Conservation (phyloP, 306 rosid genomes). For the Hippophae tibetana region DNA sequence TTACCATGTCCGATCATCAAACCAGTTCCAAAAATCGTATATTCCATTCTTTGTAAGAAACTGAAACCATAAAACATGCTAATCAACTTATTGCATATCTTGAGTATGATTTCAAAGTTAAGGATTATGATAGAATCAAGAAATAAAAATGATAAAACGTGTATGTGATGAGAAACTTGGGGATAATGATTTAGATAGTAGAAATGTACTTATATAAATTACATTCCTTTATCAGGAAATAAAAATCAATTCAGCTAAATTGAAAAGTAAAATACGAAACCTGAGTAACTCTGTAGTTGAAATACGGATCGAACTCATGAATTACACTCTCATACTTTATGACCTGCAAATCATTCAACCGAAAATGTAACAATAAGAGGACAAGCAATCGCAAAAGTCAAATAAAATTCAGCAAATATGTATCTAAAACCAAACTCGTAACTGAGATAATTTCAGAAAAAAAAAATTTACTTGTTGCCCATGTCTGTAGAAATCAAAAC, state of each 20-base stretch:
- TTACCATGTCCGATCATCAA: conserved; percentile 97
- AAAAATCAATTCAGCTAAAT: no score
- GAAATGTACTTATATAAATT: no score
- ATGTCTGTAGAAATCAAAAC: no score
- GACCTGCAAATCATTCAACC: conserved; percentile 51
- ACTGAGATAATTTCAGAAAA: no score
- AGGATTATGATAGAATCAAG: conserved; percentile 33
- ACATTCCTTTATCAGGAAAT: no score
- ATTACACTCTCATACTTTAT: conserved; percentile 96
- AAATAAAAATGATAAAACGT: conserved; percentile 8
- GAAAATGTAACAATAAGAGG: conserved; percentile 9
- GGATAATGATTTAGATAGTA: no score
- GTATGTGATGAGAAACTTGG: background rate
- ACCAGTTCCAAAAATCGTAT: conserved; percentile 99
- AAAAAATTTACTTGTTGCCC: no score
- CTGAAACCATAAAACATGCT: conserved; percentile 52
- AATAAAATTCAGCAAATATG: background rate
- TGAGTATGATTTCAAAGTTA: no score
- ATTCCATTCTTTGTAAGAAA: conserved; percentile 84
- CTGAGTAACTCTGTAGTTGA: conserved; percentile 98
- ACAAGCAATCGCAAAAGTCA: background rate
- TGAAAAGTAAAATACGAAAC: conserved; percentile 39
- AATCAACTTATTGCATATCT: conserved; percentile 19
- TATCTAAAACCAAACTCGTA: background rate
- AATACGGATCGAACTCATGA: conserved; percentile 95